Evolutionary conservation across 2,329 filamentous ascomycete genomes (phyloP).

Genomic region (Lecanoromycetidae sp.): DNA sequence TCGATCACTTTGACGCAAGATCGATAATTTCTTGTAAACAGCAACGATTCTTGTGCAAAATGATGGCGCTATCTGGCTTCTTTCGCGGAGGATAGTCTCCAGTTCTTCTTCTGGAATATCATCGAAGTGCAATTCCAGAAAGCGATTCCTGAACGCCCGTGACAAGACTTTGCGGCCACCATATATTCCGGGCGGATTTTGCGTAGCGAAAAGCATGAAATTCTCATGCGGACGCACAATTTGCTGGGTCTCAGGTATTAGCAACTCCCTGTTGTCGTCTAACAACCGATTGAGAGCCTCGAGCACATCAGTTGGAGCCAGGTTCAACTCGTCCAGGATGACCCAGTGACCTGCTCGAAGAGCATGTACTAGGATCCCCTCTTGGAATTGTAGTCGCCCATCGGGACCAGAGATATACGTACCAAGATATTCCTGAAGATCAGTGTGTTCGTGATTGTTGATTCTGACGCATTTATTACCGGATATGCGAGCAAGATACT

Average conservation of each 20-base stretch:
- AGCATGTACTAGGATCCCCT: slow-evolving; percentile 85
- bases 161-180: slow-evolving; percentile 89
- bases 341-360: slow-evolving; percentile 94
- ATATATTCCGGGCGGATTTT: slow-evolving; percentile 92
- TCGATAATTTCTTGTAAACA: slow-evolving; percentile 85
- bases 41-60: slow-evolving; percentile 85
- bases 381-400: slow-evolving; percentile 79
- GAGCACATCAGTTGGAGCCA: slow-evolving; percentile 91
- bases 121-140: slow-evolving; percentile 92
- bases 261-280: slow-evolving; percentile 88
- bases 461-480: slow-evolving; percentile 96
- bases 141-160: slow-evolving; percentile 89
- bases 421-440: slow-evolving; percentile 93
- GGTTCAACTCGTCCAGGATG: slow-evolving; percentile 89
- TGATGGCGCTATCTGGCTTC: slow-evolving; percentile 79
- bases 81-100: slow-evolving; percentile 76
- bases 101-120: slow-evolving; percentile 94
- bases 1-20: slow-evolving; percentile 76
- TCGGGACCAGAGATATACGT: slow-evolving; percentile 80
- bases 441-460: slow-evolving; percentile 98
- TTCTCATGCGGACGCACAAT: slow-evolving; percentile 81
- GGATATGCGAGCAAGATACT: slow-evolving; percentile 91
- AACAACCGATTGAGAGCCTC: slow-evolving; percentile 91
- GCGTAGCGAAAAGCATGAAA: slow-evolving; percentile 96
- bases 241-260: slow-evolving; percentile 95